Conservation (phyloP, 345 rosid genomes). For the Chamaenerion angustifolium region DNA sequence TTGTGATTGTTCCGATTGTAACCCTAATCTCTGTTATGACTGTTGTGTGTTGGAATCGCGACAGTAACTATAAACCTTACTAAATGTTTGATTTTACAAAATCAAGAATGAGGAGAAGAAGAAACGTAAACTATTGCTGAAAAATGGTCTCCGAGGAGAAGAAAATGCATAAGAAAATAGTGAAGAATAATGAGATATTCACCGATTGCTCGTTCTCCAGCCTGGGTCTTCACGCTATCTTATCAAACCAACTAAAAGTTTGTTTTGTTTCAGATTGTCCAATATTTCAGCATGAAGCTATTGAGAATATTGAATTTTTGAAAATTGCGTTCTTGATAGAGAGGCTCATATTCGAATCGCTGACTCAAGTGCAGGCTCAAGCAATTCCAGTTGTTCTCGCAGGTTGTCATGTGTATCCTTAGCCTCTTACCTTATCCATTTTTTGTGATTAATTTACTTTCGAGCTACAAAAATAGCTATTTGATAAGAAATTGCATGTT, state of each 20-base stretch:
- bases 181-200: no score
- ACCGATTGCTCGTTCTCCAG: no score
- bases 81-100: neutral
- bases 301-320: neutral
- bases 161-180: neutral
- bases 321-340: conserved; percentile 24
- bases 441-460: neutral
- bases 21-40: no score
- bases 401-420: no score
- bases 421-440: neutral
- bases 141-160: no score
- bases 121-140: neutral
- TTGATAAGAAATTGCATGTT: neutral
- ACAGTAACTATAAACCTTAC: no score
- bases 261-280: neutral
- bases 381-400: no score
- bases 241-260: conserved; percentile 16
- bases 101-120: conserved; percentile 1
- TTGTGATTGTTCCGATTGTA: no score
- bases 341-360: conserved; percentile 72
- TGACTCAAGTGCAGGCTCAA: conserved; percentile 67
- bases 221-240: no score
- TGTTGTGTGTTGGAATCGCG: no score
- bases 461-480: neutral
- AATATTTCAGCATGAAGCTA: no score